Percentiles rank a stretch among this genome's conserved stretches.
These are phyloP conservation scores for Hypoxylon fragiforme DNA, from an alignment of 495 filamentous ascomycete genomes.

Conservation along the genomic window DNA sequence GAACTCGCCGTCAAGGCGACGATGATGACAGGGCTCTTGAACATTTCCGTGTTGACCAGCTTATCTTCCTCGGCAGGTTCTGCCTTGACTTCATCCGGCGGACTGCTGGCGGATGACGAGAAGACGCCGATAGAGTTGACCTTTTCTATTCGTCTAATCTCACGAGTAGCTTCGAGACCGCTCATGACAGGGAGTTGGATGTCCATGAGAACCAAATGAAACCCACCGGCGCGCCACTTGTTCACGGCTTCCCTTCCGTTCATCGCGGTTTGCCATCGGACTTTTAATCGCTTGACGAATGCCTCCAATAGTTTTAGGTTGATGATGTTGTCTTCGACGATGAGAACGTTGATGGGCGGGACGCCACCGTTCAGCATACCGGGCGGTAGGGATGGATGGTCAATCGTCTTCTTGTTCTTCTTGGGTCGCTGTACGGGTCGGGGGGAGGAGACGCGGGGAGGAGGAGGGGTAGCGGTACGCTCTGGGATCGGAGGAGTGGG, in stretches of 20 bases:
- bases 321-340: constrained; percentile 98
- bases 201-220: constrained; percentile 97
- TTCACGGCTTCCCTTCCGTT: constrained; percentile 90
- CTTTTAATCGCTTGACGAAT: constrained; percentile 94
- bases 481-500: constrained; percentile 37
- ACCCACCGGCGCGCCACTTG: constrained; percentile 94
- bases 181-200: constrained; percentile 98
- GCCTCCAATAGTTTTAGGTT: constrained; percentile 91
- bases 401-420: constrained; percentile 60
- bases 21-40: constrained; percentile 97
- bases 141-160: constrained; percentile 87
- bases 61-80: constrained; percentile 63
- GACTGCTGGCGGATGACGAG: constrained; percentile 49
- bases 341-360: constrained; percentile 95
- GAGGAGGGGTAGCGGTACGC: constrained; percentile 57
- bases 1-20: constrained; percentile 93
- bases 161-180: constrained; percentile 92
- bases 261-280: constrained; percentile 96
- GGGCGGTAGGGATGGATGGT: constrained; percentile 57
- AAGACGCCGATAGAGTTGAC: constrained; percentile 91
- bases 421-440: constrained; percentile 45
- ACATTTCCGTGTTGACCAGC: constrained; percentile 70
- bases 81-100: constrained; percentile 40
- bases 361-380: constrained; percentile 82
- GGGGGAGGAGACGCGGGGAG: constrained; percentile 64